These are phyloP conservation scores for Eimeria falciformis DNA, from an alignment of 169 alveolate species.

Conservation along the genomic window DNA sequence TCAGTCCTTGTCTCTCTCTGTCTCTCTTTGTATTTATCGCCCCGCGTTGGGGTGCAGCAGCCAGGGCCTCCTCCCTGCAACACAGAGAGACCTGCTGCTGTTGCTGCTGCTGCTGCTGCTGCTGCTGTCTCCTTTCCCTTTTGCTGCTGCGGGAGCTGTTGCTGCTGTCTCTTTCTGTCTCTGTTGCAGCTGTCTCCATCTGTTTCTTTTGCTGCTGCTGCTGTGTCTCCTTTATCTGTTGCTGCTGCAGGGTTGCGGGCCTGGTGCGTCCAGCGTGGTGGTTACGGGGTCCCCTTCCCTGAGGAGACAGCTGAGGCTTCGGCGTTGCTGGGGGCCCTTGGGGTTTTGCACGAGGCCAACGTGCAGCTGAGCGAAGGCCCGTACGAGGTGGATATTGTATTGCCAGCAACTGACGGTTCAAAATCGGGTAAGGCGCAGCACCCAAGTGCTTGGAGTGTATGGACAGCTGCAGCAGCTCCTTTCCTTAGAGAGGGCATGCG, in stretches of 20 bases:
- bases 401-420: neutral
- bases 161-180: neutral
- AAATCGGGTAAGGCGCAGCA: slow-evolving; percentile 11
- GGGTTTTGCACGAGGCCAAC: neutral
- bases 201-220: neutral
- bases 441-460: too few species aligned
- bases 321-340: neutral
- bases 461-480: too few species aligned
- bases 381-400: slow-evolving; percentile 54
- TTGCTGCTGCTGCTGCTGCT: neutral
- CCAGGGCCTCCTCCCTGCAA: too few species aligned
- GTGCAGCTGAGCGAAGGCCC: slow-evolving; percentile 10
- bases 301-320: slow-evolving; percentile 72
- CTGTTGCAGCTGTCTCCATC: neutral
- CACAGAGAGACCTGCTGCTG: neutral
- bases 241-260: slow-evolving; percentile 76
- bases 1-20: neutral
- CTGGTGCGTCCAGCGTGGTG: slow-evolving; percentile 80
- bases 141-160: neutral
- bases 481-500: too few species aligned
- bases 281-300: slow-evolving; percentile 76
- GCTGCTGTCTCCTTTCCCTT: neutral
- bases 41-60: too few species aligned
- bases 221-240: too few species aligned
- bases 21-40: too few species aligned